Evolutionary conservation across 2,329 filamentous ascomycete species (phyloP).

Genomic region (Fusarium sp.): DNA sequence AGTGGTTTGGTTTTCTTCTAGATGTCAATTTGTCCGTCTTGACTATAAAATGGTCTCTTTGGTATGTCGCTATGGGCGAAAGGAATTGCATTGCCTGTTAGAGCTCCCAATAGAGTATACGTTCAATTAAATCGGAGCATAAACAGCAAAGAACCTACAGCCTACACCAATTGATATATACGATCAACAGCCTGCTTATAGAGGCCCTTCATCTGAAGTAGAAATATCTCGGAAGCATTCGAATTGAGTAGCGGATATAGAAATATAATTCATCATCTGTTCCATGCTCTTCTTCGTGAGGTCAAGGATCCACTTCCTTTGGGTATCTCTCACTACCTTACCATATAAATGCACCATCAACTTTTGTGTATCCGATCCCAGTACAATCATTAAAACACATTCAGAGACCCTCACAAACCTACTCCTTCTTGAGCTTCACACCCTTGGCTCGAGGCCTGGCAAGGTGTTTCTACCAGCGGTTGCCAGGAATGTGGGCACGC

Average conservation of each 20-base stretch:
- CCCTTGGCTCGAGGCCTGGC: background rate
- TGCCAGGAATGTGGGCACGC: slow-evolving; percentile 46
- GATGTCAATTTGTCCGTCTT: background rate
- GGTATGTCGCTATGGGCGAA: background rate
- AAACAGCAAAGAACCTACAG: background rate
- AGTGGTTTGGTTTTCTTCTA: background rate
- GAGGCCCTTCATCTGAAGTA: background rate
- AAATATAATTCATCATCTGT: background rate
- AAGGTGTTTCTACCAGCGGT: slow-evolving; percentile 10
- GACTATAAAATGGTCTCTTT: background rate
- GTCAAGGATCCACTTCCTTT: slow-evolving; percentile 41
- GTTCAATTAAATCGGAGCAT: background rate
- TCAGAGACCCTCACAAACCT: background rate
- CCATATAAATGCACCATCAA: slow-evolving; percentile 25
- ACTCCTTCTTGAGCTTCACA: background rate
- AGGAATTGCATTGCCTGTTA: background rate
- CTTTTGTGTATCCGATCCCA: slow-evolving; percentile 33
- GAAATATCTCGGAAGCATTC: background rate
- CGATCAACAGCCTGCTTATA: background rate
- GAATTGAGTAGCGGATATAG: background rate
- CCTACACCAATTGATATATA: too few species aligned
- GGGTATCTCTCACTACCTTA: slow-evolving; percentile 42
- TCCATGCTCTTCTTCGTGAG: slow-evolving; percentile 8
- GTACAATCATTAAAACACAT: slow-evolving; percentile 16
- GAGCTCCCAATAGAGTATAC: background rate